Base-by-base conservation (phyloP, 106 monocot genomes). In the Vanilla planifolia region DNA sequence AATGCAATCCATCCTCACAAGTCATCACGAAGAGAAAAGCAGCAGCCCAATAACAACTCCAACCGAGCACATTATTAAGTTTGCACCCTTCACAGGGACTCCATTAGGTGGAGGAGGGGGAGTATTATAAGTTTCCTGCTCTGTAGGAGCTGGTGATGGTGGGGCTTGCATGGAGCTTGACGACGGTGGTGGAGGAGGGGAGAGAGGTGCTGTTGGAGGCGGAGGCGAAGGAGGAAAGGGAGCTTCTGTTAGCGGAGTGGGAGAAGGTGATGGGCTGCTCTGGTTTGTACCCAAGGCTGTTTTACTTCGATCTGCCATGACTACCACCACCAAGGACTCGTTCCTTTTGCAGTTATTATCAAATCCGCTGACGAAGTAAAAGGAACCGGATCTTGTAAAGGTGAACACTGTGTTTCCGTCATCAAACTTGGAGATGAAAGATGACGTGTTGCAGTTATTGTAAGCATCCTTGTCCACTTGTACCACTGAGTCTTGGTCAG, bases 331-430 rank as follows among this genome's bases (percentile, higher is more conserved):
- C 39, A 74, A 14, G 7, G 48, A 63, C 42, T 72, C 73, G 24
- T 73, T 68, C 61, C 32, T 78, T 1, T 72, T 17, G 75, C 82
- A 87, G 57, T 73, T 87, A 19, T 9, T 45, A 8, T 76, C 67
- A 34, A 62, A 35, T 16, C 76, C 86, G 20, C 82, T 87, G 46
- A 87, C 76, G 82, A 87, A 82, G 69, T 75, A 82, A 73, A 75
- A 75, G 0, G 72, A 30, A 0, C 87, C 87, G 0, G 79, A 75
- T 6, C 32, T 67, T 56, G 59, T 46, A 23, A 87, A 48, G 3
- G 66, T 61, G 76, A 79, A 69, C 10, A 73, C 79, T 2, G 81
- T 87, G 73, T 79, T 79, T 6, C 87, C 87, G 42, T 79, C 82
- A 47, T 61, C 56, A 21, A 70, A 82, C 34, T 34, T 76, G 0